Evolutionary conservation across 305 asterid species (phyloP).

Genomic region (Fraxinus paxiana): DNA sequence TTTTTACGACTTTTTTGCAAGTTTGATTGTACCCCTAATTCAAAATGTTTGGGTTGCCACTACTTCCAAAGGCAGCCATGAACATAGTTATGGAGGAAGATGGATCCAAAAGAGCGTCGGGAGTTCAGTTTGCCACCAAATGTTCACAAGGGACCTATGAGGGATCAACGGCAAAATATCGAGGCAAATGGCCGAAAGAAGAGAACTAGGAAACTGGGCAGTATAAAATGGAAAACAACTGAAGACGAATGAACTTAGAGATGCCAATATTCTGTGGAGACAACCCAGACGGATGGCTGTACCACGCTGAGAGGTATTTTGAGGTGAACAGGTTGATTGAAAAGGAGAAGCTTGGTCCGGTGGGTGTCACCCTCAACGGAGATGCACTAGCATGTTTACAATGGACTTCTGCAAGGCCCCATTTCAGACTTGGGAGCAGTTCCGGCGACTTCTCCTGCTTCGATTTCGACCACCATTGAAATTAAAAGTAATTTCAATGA

Average conservation of each 20-base stretch:
- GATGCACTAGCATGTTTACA: no score
- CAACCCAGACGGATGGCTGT: no score
- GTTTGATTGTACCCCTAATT: background rate
- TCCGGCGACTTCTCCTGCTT: no score
- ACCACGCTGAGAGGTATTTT: no score
- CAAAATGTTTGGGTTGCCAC: background rate
- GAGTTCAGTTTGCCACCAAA: background rate
- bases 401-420: no score
- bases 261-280: no score
- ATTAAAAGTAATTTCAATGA: background rate
- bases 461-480: background rate
- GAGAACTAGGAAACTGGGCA: background rate
- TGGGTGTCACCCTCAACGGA: no score
- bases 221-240: background rate
- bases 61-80: background rate
- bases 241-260: no score
- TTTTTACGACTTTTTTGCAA: background rate
- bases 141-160: background rate
- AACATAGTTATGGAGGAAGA: background rate
- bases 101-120: background rate
- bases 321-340: no score
- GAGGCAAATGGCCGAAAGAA: background rate
- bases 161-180: background rate
- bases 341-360: no score
- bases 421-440: no score